These are phyloP conservation scores for Fistulifera solaris DNA, from an alignment of 108 stramenopile genomes.

Conservation along the genomic window DNA sequence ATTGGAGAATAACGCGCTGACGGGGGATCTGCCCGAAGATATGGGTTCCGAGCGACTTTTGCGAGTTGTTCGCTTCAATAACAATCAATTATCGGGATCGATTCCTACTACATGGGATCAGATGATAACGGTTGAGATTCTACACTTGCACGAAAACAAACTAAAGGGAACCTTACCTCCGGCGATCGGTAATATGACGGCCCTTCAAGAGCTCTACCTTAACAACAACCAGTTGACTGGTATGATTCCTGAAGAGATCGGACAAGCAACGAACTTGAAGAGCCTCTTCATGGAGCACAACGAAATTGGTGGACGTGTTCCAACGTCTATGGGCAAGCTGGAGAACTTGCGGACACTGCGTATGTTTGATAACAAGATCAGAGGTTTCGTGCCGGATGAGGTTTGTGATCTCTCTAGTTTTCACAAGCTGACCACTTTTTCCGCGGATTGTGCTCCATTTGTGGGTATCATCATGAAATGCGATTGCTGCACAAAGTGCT, in stretches of 20 bases:
- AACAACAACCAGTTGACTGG: conserved; percentile 4
- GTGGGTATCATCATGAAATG: too few species aligned
- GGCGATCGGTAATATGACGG: conserved; percentile 15
- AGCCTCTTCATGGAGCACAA: conserved; percentile 2
- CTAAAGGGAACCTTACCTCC: conserved; percentile 40
- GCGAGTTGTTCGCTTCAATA: conserved; percentile 2
- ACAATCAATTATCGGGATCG: conserved; percentile 5
- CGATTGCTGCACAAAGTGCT: too few species aligned
- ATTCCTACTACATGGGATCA: background rate
- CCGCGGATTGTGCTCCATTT: conserved; percentile 2
- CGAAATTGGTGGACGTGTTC: conserved; percentile 2
- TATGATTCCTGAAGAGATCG: background rate
- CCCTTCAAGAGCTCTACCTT: background rate
- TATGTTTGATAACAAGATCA: conserved; percentile 11
- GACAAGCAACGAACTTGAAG: too few species aligned
- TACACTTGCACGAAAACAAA: conserved; percentile 41
- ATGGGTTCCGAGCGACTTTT: background rate
- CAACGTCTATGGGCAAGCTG: conserved; percentile 6
- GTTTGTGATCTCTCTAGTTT: conserved; percentile 6
- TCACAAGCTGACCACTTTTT: background rate
- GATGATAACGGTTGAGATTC: conserved; percentile 10
- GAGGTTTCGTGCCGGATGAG: conserved; percentile 5
- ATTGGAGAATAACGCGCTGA: conserved; percentile 24
- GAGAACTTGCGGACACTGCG: background rate
- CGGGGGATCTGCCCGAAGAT: conserved; percentile 19